phyloP scores from a whole-genome alignment of 306 rosid genomes.

The Cercis canadensis region DNA sequence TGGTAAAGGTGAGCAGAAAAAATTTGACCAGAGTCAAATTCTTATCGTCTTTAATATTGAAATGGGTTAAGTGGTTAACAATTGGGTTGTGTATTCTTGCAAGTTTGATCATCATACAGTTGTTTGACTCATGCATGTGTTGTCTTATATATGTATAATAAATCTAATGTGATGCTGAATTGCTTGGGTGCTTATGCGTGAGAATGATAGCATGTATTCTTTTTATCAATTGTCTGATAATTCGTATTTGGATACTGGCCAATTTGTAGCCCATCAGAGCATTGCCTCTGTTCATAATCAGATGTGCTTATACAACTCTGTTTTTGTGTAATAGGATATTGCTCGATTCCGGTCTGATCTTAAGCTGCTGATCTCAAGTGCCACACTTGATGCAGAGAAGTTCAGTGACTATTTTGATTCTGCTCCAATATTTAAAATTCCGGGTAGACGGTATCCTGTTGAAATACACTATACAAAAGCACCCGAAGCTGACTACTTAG shows the following conservation, averaged over 20 bases:
- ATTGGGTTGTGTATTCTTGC: slow-evolving; percentile 14
- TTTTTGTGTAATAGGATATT: slow-evolving; percentile 73
- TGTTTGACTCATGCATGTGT: not conserved
- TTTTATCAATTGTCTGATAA: no score
- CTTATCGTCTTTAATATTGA: slow-evolving; percentile 16
- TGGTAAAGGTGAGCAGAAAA: slow-evolving; percentile 76
- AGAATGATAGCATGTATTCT: slow-evolving; percentile 25
- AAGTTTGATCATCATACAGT: slow-evolving; percentile 7
- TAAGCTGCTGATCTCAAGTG: slow-evolving; percentile 92
- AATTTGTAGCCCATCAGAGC: slow-evolving; percentile 27
- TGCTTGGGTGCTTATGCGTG: slow-evolving; percentile 21
- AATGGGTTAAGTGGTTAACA: slow-evolving; percentile 33
- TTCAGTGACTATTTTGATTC: slow-evolving; percentile 92
- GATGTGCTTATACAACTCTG: no score
- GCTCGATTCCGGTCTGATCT: slow-evolving; percentile 92
- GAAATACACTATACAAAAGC: slow-evolving; percentile 91
- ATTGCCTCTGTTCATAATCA: no score
- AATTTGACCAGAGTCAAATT: not conserved
- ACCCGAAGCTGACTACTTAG: slow-evolving; percentile 97
- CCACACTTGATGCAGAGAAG: slow-evolving; percentile 96
- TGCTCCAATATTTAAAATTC: slow-evolving; percentile 96
- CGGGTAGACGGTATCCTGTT: slow-evolving; percentile 92
- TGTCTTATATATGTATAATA: not conserved
- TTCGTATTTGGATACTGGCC: no score
- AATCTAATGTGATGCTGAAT: not conserved